Evolutionary conservation across 805 yeast species (phyloP).

Genomic region (Yamadazyma kitorensis): DNA sequence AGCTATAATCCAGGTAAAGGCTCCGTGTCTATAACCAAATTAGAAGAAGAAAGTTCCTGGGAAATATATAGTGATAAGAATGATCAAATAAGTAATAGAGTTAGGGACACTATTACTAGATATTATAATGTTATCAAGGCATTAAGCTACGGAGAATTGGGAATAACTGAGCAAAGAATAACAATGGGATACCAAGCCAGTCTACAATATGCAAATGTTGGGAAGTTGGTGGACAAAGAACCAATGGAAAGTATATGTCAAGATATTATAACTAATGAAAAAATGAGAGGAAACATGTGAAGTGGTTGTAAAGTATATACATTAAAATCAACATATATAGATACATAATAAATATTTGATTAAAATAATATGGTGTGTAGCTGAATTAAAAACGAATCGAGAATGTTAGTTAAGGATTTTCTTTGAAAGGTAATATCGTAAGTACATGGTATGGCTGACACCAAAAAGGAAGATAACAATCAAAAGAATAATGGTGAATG

Average conservation of each 20-base stretch:
- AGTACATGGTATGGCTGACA: slow-evolving; percentile 27
- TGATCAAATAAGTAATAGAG: slow-evolving; percentile 60
- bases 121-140: slow-evolving; percentile 84
- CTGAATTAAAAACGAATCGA: too few relatives aligned
- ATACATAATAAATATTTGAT: neutral
- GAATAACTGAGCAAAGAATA: slow-evolving; percentile 79
- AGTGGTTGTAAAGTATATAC: neutral
- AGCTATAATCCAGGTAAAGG: slow-evolving; percentile 56
- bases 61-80: slow-evolving; percentile 91
- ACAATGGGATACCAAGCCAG: slow-evolving; percentile 86
- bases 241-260: slow-evolving; percentile 70
- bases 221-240: slow-evolving; percentile 69
- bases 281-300: slow-evolving; percentile 83
- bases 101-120: slow-evolving; percentile 74
- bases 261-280: slow-evolving; percentile 68
- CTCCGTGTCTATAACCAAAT: slow-evolving; percentile 70
- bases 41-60: slow-evolving; percentile 93
- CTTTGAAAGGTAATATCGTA: slow-evolving; percentile 28
- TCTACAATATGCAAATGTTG: slow-evolving; percentile 66
- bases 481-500: slow-evolving; percentile 24
- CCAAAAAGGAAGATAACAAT: slow-evolving; percentile 29
- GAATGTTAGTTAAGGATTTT: too few relatives aligned
- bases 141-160: slow-evolving; percentile 78
- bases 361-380: too few relatives aligned
- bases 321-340: neutral